Evolutionary conservation across 345 rosid species (phyloP), one percentile per base, ranked within the genome.

Genomic region (Populus alba): DNA sequence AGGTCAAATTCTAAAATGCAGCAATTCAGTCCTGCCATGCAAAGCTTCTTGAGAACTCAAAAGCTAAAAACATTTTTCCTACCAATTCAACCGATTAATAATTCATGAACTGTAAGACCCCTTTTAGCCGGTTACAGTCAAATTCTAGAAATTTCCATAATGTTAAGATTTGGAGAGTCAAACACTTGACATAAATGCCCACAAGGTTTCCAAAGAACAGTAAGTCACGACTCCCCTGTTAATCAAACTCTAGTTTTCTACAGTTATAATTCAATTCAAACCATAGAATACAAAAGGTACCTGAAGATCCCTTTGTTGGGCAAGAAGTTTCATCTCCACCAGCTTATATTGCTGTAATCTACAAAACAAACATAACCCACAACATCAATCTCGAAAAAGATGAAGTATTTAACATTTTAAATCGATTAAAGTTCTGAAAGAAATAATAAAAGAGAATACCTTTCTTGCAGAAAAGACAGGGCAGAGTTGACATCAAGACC

Each of bases 291-390:
- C 13, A 76, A 66, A 8, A 65, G 57, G 55, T 70, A 80, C 83
- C 83, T 73, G 83, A 83, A 83, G 81, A 74, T 77, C 86, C 72
- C 98, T 93, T 75, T 92, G 98, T 75, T 90, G 96, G 62, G 98
- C 98, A 68, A 92, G 94, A 77, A 92, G 95, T 71, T 92, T 91
- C 97, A 91, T 92, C 78, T 92, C 97, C 49, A 90, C 97, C 82
- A 92, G 59, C 80, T 88, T 92, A 82, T 92, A 92, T 72, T 92
- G 97, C 86, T 91, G 95, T 74, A 91, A 97, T 76, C 98, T 97
- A 86, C 81, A 83, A 57, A 31, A 53, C 18, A 2, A 33, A 38
- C 37, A 2, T 35, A 65, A 41, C 62, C 47, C 45, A 41, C 6
- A 29, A 15, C 7, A 57, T 25, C 65, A 59, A 23, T 59, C 65